Evolutionary conservation across 1,139 yeast genomes (phyloP).

Genomic region (Suhomyces panamericanus): DNA sequence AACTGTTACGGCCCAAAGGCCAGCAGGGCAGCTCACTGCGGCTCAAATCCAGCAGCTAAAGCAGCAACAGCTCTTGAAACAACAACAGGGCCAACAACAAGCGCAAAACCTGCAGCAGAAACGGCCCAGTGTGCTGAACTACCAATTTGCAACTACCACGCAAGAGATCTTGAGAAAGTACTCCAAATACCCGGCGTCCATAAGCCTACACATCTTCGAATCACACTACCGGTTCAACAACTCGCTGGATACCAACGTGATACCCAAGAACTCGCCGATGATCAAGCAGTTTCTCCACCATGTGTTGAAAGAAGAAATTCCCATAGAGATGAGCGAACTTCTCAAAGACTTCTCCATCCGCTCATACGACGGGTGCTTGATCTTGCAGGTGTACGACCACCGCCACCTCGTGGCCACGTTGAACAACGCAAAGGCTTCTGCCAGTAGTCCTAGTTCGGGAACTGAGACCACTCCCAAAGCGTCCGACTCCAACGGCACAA

Average conservation of each 20-base stretch:
- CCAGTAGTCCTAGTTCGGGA: slow-evolving; percentile 4
- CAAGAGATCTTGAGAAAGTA: slow-evolving; percentile 77
- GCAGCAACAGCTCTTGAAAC: slow-evolving; percentile 37
- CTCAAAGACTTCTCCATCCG: slow-evolving; percentile 81
- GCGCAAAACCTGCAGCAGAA: slow-evolving; percentile 28
- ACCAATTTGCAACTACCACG: slow-evolving; percentile 68
- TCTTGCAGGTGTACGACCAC: slow-evolving; percentile 82
- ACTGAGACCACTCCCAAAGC: slow-evolving; percentile 4
- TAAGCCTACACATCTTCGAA: slow-evolving; percentile 87
- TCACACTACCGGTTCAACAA: slow-evolving; percentile 83
- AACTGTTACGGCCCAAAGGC: slow-evolving; percentile 8
- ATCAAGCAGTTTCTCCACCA: slow-evolving; percentile 76
- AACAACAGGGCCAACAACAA: slow-evolving; percentile 33
- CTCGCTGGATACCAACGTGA: slow-evolving; percentile 66
- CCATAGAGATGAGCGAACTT: slow-evolving; percentile 86
- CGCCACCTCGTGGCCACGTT: slow-evolving; percentile 32
- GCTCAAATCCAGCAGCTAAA: slow-evolving; percentile 21
- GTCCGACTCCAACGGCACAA: slow-evolving; percentile 4
- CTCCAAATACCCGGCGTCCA: slow-evolving; percentile 74
- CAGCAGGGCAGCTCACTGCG: slow-evolving; percentile 15
- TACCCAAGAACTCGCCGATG: slow-evolving; percentile 80
- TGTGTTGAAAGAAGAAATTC: slow-evolving; percentile 79
- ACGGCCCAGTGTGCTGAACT: slow-evolving; percentile 33
- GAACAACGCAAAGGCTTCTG: slow-evolving; percentile 3
- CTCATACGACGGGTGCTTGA: slow-evolving; percentile 86